phyloP scores from a whole-genome alignment of 768 basidiomycete species.

The Amanita polypyramis region DNA sequence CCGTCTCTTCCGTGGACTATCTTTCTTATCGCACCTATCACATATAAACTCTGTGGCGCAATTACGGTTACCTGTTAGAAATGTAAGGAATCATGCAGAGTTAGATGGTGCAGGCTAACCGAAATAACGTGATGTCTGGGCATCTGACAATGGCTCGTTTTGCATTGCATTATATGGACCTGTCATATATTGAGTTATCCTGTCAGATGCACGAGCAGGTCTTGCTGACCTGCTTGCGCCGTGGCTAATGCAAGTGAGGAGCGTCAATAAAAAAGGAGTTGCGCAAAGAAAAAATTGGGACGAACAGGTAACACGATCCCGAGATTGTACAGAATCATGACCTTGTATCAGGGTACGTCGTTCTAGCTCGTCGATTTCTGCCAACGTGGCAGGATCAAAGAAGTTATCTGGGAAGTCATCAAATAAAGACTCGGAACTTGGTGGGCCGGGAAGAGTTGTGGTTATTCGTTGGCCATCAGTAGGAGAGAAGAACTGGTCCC shows the following conservation, averaged over 20 bases:
- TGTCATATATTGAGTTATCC: background rate
- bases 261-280: background rate
- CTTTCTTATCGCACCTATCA: slow-evolving; percentile 3
- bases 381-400: slow-evolving; percentile 26
- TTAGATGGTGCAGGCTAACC: background rate
- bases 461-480: slow-evolving; percentile 19
- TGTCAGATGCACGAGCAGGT: background rate
- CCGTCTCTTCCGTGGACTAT: slow-evolving; percentile 8
- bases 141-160: background rate
- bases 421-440: slow-evolving; percentile 7
- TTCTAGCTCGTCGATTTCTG: slow-evolving; percentile 39
- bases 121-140: slow-evolving; percentile 1
- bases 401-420: slow-evolving; percentile 16
- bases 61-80: background rate
- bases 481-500: slow-evolving; percentile 18
- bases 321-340: background rate
- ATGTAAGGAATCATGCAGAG: background rate
- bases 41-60: background rate
- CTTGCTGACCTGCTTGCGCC: background rate
- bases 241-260: background rate
- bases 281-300: no score
- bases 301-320: slow-evolving; percentile 7
- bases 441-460: background rate
- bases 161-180: background rate
- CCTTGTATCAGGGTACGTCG: slow-evolving; percentile 15